phyloP scores from a whole-genome alignment of 2,329 filamentous ascomycete genomes.

The Pseudogymnoascus sp. region DNA sequence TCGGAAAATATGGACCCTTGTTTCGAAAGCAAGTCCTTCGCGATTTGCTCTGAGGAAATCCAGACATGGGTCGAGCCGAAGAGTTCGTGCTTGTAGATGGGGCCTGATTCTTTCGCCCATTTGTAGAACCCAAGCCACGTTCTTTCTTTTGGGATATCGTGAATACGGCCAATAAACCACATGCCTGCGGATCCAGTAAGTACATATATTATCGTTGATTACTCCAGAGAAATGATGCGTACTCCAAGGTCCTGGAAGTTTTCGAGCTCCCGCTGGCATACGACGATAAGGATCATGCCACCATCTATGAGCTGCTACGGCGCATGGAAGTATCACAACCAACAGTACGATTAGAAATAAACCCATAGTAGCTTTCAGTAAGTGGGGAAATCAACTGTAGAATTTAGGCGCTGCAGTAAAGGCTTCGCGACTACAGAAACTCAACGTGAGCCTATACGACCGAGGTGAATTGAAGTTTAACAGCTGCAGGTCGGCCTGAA shows the following conservation, averaged over 20 bases:
- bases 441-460: neutral
- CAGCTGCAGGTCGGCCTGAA: neutral
- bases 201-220: neutral
- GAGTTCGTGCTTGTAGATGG: slow-evolving; percentile 41
- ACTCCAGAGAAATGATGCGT: neutral
- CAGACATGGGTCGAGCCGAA: slow-evolving; percentile 42
- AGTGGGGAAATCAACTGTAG: neutral
- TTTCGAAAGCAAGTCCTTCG: slow-evolving; percentile 39
- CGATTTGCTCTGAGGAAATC: slow-evolving; percentile 42
- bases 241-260: slow-evolving; percentile 4
- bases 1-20: slow-evolving; percentile 41
- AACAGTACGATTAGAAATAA: neutral
- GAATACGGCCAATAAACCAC: slow-evolving; percentile 39
- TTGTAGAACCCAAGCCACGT: slow-evolving; percentile 44
- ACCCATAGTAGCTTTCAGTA: neutral
- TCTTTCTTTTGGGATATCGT: slow-evolving; percentile 37
- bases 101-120: slow-evolving; percentile 41
- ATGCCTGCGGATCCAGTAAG: slow-evolving; percentile 28
- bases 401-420: neutral
- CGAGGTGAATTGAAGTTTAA: neutral
- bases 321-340: neutral
- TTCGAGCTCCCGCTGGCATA: slow-evolving; percentile 8
- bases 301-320: neutral
- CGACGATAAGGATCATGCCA: slow-evolving; percentile 5
- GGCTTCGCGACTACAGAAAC: neutral